These are phyloP conservation scores for Penicillium desertorum DNA, from an alignment of 495 filamentous ascomycete genomes.

Conservation along the genomic window DNA sequence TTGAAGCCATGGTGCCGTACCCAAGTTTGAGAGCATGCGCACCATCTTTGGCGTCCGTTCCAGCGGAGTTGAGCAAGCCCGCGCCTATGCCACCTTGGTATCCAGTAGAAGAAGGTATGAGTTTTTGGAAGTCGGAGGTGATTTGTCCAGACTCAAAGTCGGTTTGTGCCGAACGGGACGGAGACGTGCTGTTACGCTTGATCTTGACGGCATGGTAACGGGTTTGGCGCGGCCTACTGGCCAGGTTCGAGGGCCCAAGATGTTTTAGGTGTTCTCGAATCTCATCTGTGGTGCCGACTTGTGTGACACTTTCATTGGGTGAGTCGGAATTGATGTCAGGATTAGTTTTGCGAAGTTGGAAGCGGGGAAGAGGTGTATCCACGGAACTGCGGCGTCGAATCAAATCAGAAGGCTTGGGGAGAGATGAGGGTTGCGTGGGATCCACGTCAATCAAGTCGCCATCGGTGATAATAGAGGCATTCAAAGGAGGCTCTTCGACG, in stretches of 20 bases:
- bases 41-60: conserved; percentile 63
- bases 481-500: conserved; percentile 47
- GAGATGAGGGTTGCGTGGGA: conserved; percentile 20
- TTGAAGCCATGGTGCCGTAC: conserved; percentile 56
- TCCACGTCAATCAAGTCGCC: conserved; percentile 42
- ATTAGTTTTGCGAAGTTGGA: conserved; percentile 42
- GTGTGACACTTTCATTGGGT: conserved; percentile 35
- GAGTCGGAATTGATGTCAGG: conserved; percentile 29
- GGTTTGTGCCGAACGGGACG: conserved; percentile 40
- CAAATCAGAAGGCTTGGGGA: conserved; percentile 13
- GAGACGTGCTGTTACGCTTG: conserved; percentile 61
- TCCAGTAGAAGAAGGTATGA: conserved; percentile 22
- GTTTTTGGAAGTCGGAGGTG: conserved; percentile 26
- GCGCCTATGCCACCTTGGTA: conserved; percentile 53
- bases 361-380: conserved; percentile 52
- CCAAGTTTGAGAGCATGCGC: conserved; percentile 63
- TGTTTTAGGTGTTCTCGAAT: conserved; percentile 83
- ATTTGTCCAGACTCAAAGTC: conserved; percentile 39
- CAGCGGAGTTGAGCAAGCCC: conserved; percentile 50
- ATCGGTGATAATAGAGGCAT: conserved; percentile 25
- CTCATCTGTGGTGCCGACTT: conserved; percentile 53
- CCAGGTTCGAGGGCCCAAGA: conserved; percentile 89
- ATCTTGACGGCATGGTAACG: conserved; percentile 90
- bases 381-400: conserved; percentile 44
- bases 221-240: conserved; percentile 76